Evolutionary conservation across 257 asterid species (phyloP).

Genomic region (Solanum habrochaites): DNA sequence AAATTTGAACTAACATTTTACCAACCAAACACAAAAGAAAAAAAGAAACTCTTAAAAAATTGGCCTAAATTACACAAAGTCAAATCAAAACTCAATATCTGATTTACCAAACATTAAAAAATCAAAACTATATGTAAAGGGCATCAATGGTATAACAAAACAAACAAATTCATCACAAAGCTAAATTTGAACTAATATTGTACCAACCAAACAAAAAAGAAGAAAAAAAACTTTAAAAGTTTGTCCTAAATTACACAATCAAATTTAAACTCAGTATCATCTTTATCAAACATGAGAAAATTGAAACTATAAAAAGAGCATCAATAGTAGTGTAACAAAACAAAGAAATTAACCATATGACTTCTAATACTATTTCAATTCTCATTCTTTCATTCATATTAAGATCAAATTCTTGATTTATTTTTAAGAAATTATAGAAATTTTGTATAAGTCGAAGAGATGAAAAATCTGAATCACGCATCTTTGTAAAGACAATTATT

Average conservation of each 20-base stretch:
- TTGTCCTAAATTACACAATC: no score
- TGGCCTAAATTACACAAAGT: neutral
- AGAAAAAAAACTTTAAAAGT: no score
- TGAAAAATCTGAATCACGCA: neutral
- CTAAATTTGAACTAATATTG: no score
- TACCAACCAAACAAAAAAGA: no score
- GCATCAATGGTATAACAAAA: no score
- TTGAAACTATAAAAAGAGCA: neutral
- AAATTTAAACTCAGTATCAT: neutral
- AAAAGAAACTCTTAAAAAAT: neutral
- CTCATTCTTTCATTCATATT: neutral
- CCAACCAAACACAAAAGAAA: neutral
- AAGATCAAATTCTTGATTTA: neutral
- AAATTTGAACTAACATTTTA: neutral
- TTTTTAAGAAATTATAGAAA: neutral
- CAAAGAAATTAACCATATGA: neutral
- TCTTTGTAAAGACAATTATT: no score
- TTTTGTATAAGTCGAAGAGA: neutral
- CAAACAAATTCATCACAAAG: no score
- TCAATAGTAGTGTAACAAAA: neutral
- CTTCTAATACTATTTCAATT: neutral
- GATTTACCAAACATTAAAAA: no score
- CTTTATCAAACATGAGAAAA: neutral
- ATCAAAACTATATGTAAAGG: no score
- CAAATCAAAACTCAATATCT: neutral